Evolutionary conservation across 257 asterid genomes (phyloP), one percentile per base, ranked within the genome.

Genomic region (Fraxinus anomala): DNA sequence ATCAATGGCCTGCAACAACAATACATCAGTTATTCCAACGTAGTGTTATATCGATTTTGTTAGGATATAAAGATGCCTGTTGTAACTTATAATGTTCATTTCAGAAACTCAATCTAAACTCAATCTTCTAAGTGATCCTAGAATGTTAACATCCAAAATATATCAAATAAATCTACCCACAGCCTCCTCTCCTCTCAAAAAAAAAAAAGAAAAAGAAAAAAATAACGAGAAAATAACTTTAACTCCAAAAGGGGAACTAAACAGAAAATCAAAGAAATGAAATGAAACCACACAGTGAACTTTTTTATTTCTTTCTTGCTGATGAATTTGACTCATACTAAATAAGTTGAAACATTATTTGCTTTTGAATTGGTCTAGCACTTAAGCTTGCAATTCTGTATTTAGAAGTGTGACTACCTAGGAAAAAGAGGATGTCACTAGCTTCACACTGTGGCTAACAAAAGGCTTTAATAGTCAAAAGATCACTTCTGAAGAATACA

Each of bases 1-100:
- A 54, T 87, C 90, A 23, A 87, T 87, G 23, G 88, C 90, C 90
- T 87, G 83, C 72, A 75, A 76, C 17, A 63, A 24, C 73, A 63
- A 26, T 63, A 63, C 14, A 12, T 13, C 13, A 63, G 69, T 26
- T 63, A 63, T 23, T 23, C 36, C 33, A 24, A 16, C 36, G 4
- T 26, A 63, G 34, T 11, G 69, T 24, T 24, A 63, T n/a, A 63
- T 63, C 19, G 10, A 11, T 63, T 23, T 63, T 12, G 7, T 63
- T 13, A 63, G 34, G 4, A 63, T 24, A 24, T 61, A 61, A 61
- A 10, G 33, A 63, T 63, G 69, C 16, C 24, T 26, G 36, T 26
- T 24, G 3, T 30, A 31, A 31, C 33, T 31, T 31, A 12, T 63
- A 4, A 17, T 63, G 69, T 63, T 26, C 69, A 54, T 54, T 19